Conservation (phyloP, 2,329 filamentous ascomycete genomes). For the Karstenula rhodostoma region DNA sequence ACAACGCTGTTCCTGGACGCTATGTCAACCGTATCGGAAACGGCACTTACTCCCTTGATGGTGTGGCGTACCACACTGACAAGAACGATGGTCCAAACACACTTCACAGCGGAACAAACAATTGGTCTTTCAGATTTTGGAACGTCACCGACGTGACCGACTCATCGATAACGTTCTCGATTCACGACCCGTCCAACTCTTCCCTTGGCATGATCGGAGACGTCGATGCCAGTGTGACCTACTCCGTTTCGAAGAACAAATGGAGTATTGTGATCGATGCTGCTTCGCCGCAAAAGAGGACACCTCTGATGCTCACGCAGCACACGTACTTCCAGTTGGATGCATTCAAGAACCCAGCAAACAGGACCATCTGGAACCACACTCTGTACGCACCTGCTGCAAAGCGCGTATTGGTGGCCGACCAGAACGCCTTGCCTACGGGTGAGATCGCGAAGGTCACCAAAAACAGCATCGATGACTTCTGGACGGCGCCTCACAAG, state of each 20-base stretch:
- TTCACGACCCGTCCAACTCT: conserved; percentile 41
- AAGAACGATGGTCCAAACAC: conserved; percentile 46
- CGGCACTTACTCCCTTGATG: conserved; percentile 40
- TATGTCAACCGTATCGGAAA: conserved; percentile 47
- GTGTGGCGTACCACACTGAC: conserved; percentile 36
- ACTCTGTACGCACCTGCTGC: conserved; percentile 43
- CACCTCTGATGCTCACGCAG: conserved; percentile 44
- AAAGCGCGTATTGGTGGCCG: conserved; percentile 35
- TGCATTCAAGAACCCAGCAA: conserved; percentile 41
- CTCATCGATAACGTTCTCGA: conserved; percentile 41
- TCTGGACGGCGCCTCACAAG: conserved; percentile 42
- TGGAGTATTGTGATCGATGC: conserved; percentile 46
- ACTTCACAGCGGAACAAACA: conserved; percentile 44
- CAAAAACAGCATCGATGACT: conserved; percentile 38
- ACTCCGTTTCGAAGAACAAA: conserved; percentile 42
- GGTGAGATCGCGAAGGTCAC: conserved; percentile 40
- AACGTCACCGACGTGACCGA: conserved; percentile 37
- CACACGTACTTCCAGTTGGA: conserved; percentile 49
- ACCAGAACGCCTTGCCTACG: conserved; percentile 41
- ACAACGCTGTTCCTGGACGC: conserved; percentile 45
- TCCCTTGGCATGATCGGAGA: conserved; percentile 40
- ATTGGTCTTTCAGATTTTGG: conserved; percentile 43
- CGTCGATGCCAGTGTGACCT: conserved; percentile 41
- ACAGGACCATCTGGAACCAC: conserved; percentile 45
- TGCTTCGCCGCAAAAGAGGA: conserved; percentile 36